Base-by-base conservation (phyloP, 2,329 filamentous ascomycete species). In the Gaeumannomyces sp. region DNA sequence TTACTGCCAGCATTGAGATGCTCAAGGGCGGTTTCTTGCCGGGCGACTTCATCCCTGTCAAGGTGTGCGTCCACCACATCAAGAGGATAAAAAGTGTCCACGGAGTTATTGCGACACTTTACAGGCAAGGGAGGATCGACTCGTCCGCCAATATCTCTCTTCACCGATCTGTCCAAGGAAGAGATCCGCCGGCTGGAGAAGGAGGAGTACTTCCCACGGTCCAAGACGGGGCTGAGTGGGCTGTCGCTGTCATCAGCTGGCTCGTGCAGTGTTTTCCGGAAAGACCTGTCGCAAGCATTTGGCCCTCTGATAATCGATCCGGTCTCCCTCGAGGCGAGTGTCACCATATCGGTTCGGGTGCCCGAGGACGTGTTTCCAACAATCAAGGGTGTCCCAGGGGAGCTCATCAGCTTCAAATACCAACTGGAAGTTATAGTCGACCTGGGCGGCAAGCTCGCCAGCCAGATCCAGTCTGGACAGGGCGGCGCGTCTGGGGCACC, bases 361-460 rank as follows among this genome's bases (percentile, higher is more conserved):
- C 95, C 95, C 0, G 92, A 96, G 68, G 92, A 97, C 72, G 88
- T 88, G 0, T 98, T 98, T 70, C 94, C 95, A 0, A 97, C 93
- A 2, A 98, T 98, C 67, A 88, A 87, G 33, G 89, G 89, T 64
- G 92, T 97, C 0, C 95, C 95, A 0, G 93, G 94, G 4, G 89
- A 91, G 45, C 95, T 98, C 88, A 95, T 99, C 69, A 93, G 89
- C 70, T 98, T 99, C 79, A 92, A 89, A 70, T 98, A 99, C 73
- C 91, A 93, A 69, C 84, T 97, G 27, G 95, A 99, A 75, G 91
- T 97, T 2, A 89, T 98, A 33, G 86, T 97, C 28, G 95, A 99
- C 73, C 82, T 98, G 0, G 93, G 95, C 60, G 94, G 94, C 53
- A 95, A 92, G 73, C 79, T 97, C 57, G 86, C 89, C 1, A 86